Conservation (phyloP, 768 basidiomycete species). For the Boletellus emodensis region DNA sequence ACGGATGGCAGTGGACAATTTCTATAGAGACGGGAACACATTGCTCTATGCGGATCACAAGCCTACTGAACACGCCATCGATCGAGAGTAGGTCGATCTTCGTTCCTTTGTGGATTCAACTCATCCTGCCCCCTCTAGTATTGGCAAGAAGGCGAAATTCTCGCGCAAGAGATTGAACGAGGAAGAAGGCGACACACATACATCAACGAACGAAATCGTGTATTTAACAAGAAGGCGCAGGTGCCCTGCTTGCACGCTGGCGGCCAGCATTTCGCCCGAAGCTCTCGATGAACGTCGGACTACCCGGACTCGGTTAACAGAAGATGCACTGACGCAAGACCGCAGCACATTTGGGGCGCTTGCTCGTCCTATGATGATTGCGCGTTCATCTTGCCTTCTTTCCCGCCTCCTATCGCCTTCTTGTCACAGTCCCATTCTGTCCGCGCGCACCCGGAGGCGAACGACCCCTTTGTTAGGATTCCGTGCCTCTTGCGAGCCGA, state of each 20-base stretch:
- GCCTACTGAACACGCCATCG: constrained; percentile 92
- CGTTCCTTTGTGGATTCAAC: not conserved
- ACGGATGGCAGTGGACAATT: constrained; percentile 66
- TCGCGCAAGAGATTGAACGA: constrained; percentile 88
- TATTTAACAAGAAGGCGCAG: constrained; percentile 97
- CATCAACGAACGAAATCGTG: constrained; percentile 97
- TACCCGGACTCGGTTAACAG: constrained; percentile 49
- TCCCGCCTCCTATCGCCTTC: constrained; percentile 38
- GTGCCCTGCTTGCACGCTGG: too few relatives aligned
- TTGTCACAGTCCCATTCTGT: constrained; percentile 48
- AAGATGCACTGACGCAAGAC: constrained; percentile 67
- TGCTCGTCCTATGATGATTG: constrained; percentile 50
- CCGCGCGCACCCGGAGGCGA: constrained; percentile 59
- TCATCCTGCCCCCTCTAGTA: constrained; percentile 39
- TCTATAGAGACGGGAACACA: constrained; percentile 93
- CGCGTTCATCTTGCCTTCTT: constrained; percentile 44
- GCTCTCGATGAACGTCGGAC: constrained; percentile 49
- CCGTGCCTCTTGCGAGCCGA: constrained; percentile 75
- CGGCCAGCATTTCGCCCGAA: too few relatives aligned
- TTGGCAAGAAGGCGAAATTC: constrained; percentile 88
- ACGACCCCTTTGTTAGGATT: constrained; percentile 83
- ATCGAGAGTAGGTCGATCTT: constrained; percentile 70
- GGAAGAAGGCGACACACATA: constrained; percentile 93
- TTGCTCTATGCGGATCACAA: constrained; percentile 94
- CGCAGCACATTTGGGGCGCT: constrained; percentile 52